Evolutionary conservation across 129 eudicot genomes (phyloP).

Genomic region (Apium graveolens): DNA sequence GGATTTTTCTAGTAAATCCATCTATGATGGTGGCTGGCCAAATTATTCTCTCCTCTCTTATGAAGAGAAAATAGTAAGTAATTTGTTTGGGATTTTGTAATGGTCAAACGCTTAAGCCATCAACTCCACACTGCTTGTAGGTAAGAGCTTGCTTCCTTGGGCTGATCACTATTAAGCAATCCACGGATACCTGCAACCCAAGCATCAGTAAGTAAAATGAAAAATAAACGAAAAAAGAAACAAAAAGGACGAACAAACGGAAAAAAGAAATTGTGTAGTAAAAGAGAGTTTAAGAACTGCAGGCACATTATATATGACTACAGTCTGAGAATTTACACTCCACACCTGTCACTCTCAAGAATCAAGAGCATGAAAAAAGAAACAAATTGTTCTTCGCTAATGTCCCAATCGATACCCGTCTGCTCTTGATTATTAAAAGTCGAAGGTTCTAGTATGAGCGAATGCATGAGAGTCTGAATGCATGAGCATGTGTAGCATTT

Average conservation of each 20-base stretch:
- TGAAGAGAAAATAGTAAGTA: not conserved
- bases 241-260: not conserved
- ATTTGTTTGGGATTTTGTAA: not conserved
- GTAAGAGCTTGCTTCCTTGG: constrained; percentile 80
- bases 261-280: not conserved
- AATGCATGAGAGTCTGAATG: not conserved
- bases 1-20: not conserved
- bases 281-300: not conserved
- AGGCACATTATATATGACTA: not conserved
- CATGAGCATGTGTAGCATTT: not conserved
- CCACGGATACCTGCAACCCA: constrained; percentile 61
- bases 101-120: constrained; percentile 72
- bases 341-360: not conserved
- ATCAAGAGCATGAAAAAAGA: not conserved
- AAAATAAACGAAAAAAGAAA: too few species aligned
- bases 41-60: not conserved
- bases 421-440: not conserved
- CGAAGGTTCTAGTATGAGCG: not conserved
- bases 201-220: not conserved
- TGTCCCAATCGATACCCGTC: not conserved
- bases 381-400: not conserved
- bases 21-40: constrained; percentile 7
- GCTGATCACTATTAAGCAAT: constrained; percentile 69
- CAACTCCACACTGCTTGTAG: constrained; percentile 82
- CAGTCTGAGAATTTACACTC: not conserved